Evolutionary conservation across 1,139 yeast genomes (phyloP), one percentile per base, ranked within the genome.

Genomic region (Debaryomyces sp.): DNA sequence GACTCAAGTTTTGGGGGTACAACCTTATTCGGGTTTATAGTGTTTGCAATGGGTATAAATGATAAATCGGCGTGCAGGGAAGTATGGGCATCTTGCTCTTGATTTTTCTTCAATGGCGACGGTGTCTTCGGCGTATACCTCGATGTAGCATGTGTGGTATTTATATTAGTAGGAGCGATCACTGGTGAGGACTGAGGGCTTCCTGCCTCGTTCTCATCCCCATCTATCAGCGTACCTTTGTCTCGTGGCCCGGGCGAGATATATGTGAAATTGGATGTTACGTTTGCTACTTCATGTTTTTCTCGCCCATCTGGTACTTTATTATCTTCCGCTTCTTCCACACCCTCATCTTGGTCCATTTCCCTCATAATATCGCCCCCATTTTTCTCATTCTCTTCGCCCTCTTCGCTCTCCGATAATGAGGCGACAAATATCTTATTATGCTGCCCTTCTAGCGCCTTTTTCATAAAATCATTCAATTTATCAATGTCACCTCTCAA

Each of bases 401-500:
- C 21, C 23, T 41, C 44, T 33, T 24, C 44, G 13, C 26, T 22
- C 23, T 41, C 47, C 7, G 12, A 8, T 21, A 37, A 22, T 29
- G 32, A 15, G 9, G 3, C 23, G 13, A 43, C 41, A 34, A 41
- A 44, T 26, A n/a, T 26, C 15, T 44, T 34, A 24, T 44, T 47
- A 17, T 50, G 46, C 32, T 55, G 47, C 7, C 55, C 55, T 26
- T 49, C 50, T 23, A 58, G 33, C 3, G 59, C 63, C 12, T 54
- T 51, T 15, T 52, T 51, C 63, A 69, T 62, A 41, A 66, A 65
- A 22, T 52, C 53, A 46, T 60, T 55, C 47, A 68, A 57, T 24
- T 50, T 54, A 24, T 60, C 64, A 27, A 61, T 46, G n/a, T 63
- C 61, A 3, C 58, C 58, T 26, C 51, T 56, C 37, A 63, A 49